Evolutionary conservation across 108 stramenopile species (phyloP), one percentile per base, ranked within the genome.

Genomic region (Nitzschia sp.): DNA sequence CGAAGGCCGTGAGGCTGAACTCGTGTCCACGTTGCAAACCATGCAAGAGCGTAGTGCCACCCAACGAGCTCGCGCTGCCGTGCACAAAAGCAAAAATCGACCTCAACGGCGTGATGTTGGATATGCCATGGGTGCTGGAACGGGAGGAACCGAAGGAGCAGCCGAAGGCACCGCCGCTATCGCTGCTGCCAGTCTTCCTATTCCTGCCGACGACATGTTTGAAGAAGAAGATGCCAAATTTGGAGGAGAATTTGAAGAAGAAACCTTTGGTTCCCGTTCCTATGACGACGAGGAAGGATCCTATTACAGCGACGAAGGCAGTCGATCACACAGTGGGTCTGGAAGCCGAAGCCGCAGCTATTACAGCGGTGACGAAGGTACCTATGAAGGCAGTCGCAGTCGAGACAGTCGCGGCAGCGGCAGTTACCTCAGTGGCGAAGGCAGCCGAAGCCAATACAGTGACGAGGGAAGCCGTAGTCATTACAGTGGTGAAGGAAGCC

Each of bases 31-130:
- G 3, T 63, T 92, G 11, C 86, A 88, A 55, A 86, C 84, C 39
- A 92, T 92, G 91, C 73, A 86, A 58, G 88, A 89, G 68, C 80
- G 90, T 24, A 84, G 80, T 29, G 79, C 80, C 54, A 86, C 83
- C 15, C 81, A 84, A 26, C 70, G 90, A 53, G 90, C 86, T 15
- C 75, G 90, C 38, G 75, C 83, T 15, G 87, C 87, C 12, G 83
- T 89, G 15, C 88, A 92, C 77, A 89, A 88, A 69, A 83, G 80
- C 75, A 83, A 83, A 65, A 62, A 55, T 54, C 59, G 67, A 15
- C 70, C 80, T 9, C 41, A 61, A 21, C 53, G 71, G 1, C 14
- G 69, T 38, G 41, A 43, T 11, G 73, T 51, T 17, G 64, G 67
- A 2, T 41, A 25, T 17, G 57, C 39, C 43, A 25, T 72, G 14